Base-by-base conservation (phyloP, 495 filamentous ascomycete genomes). In the Xylaria intraflava region DNA sequence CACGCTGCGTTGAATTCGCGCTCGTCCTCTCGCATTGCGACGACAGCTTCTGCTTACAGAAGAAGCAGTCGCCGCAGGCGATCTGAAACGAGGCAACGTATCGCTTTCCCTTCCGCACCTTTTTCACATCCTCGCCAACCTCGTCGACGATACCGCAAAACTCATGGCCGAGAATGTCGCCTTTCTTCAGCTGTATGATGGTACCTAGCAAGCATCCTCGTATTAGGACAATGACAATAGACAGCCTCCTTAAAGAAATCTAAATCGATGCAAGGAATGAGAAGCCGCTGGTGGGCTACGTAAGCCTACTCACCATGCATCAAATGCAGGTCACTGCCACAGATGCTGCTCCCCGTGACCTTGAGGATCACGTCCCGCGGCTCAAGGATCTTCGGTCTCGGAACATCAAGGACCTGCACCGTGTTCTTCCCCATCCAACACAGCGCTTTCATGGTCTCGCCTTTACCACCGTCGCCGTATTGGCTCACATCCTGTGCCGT, bases 71-170 rank as follows among this genome's bases (percentile, higher is more conserved):
- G 6, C 83, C 86, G 55, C 85, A 90, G 0, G 89, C 85, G 66
- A 95, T 95, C 61, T 90, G 88, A 75, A 95, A 95, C 9, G 83
- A 85, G 0, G 83, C 88, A 6, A 96, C 89, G 19, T 92, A 91
- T 17, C 90, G 74, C 51, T 92, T 80, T 14, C 90, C 90, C 42
- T 73, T 72, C 30, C 69, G 26, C 14, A 69, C 66, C 59, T 85
- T 78, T 31, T 85, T 66, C 2, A 85, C 79, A 0, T 57, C 77
- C 0, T 81, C 68, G 0, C 90, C 90, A 6, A 88, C 75, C 14
- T 77, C 72, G 29, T 93, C 88, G 6, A 94, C 84, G 16, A 89
- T 69, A 38, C 90, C 90, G 62, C 86, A 90, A 72, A 89, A 94
- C 60, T 95, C 90, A 65, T 96, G 89, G 41, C 90, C 90, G 0